A percentile compares a stretch with the other conserved stretches of the same genome.
Conservation (phyloP, 2,329 filamentous ascomycete species). For the Tolypocladium ophioglossoides region DNA sequence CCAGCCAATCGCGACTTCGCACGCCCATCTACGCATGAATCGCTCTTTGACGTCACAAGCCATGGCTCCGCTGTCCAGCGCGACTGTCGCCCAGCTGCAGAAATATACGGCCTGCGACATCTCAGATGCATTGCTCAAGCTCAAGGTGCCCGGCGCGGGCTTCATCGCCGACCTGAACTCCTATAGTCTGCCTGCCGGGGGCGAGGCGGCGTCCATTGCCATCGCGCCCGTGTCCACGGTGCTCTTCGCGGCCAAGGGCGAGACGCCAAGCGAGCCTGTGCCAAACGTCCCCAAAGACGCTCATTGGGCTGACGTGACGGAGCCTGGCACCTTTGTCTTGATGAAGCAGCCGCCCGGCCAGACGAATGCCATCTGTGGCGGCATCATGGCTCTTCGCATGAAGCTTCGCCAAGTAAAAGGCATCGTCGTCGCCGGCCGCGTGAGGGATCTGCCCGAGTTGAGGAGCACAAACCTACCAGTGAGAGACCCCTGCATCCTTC, state of each 20-base stretch:
- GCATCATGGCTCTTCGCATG: slow-evolving; percentile 65
- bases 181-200: slow-evolving; percentile 16
- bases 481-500: slow-evolving; percentile 16
- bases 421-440: slow-evolving; percentile 57
- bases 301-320: slow-evolving; percentile 59
- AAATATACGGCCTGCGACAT: slow-evolving; percentile 45
- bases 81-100: slow-evolving; percentile 17
- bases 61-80: slow-evolving; percentile 4
- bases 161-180: slow-evolving; percentile 48
- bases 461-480: slow-evolving; percentile 44
- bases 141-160: slow-evolving; percentile 56
- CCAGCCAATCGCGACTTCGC: not conserved
- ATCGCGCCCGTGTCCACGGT: slow-evolving; percentile 50
- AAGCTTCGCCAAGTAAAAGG: slow-evolving; percentile 48
- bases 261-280: slow-evolving; percentile 16
- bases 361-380: slow-evolving; percentile 62
- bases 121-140: slow-evolving; percentile 62
- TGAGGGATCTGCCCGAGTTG: slow-evolving; percentile 55
- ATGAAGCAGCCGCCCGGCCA: slow-evolving; percentile 56
- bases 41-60: not conserved
- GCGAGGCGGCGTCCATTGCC: slow-evolving; percentile 15
- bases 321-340: slow-evolving; percentile 50
- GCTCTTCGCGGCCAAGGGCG: slow-evolving; percentile 50
- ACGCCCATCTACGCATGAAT: no score
- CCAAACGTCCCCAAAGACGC: slow-evolving; percentile 45